phyloP scores from a whole-genome alignment of 192 early-diverging fungal genomes.

The Coemansia sp. region DNA sequence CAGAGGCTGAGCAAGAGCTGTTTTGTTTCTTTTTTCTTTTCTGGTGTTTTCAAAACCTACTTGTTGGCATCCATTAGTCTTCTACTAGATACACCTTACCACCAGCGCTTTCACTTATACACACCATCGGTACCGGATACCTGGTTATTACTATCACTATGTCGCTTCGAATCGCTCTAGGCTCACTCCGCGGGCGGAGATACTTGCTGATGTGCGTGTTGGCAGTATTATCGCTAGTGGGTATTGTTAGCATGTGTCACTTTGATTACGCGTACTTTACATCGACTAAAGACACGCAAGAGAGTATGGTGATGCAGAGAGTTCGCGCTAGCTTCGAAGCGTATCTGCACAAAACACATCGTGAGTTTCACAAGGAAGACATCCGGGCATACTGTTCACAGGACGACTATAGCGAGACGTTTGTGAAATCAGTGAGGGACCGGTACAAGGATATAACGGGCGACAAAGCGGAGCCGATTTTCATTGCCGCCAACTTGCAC shows the following conservation, averaged over 20 bases:
- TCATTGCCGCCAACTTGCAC: constrained; percentile 49
- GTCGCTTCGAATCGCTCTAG: background rate
- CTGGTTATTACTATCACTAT: background rate
- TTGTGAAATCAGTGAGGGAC: constrained; percentile 15
- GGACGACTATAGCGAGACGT: constrained; percentile 7
- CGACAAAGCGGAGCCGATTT: constrained; percentile 1
- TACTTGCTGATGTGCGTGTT: background rate
- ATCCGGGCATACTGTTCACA: constrained; percentile 25
- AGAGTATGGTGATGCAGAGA: background rate
- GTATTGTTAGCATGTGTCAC: background rate
- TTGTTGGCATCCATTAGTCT: background rate
- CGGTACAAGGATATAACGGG: constrained; percentile 19
- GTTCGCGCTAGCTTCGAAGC: background rate
- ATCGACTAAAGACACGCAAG: background rate
- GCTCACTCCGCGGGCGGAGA: background rate
- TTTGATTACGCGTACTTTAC: background rate
- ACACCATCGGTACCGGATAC: background rate
- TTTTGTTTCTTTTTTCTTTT: background rate
- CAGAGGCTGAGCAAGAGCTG: no score
- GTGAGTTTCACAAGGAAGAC: background rate
- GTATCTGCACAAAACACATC: background rate
- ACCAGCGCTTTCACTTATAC: background rate
- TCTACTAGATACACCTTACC: background rate
- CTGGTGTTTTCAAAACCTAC: background rate
- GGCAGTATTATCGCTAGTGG: background rate